phyloP scores from a whole-genome alignment of 2,329 filamentous ascomycete species.

The Claviceps purpurea region DNA sequence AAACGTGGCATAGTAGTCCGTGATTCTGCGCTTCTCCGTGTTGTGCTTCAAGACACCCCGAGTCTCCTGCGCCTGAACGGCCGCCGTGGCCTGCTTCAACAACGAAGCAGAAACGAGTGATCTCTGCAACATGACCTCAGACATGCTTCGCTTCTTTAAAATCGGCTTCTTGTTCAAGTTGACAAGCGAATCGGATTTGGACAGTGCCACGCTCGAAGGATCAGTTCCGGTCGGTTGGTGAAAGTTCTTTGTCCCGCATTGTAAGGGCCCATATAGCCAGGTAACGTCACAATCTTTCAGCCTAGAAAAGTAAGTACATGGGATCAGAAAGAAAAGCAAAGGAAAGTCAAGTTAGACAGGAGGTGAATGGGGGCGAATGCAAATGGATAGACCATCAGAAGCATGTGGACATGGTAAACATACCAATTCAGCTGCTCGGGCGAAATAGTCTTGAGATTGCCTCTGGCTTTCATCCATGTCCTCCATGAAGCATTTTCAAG shows the following conservation, averaged over 20 bases:
- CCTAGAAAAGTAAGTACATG: conserved; percentile 35
- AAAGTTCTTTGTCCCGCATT: conserved; percentile 50
- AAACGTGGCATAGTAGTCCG: conserved; percentile 57
- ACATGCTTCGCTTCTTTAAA: conserved; percentile 91
- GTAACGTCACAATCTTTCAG: conserved; percentile 95
- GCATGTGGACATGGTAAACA: conserved; percentile 18
- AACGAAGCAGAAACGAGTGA: conserved; percentile 81
- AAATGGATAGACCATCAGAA: no score
- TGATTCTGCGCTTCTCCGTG: conserved; percentile 46
- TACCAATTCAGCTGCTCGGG: conserved; percentile 92
- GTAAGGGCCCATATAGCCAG: conserved; percentile 90
- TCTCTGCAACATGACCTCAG: conserved; percentile 82
- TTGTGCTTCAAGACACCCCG: conserved; percentile 36
- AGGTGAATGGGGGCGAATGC: no score
- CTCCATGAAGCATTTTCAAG: conserved; percentile 96
- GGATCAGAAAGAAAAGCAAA: background rate
- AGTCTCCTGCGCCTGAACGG: conserved; percentile 69
- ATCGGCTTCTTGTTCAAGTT: conserved; percentile 69
- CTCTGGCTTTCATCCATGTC: conserved; percentile 89
- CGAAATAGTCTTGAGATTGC: conserved; percentile 73
- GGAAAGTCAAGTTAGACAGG: conserved; percentile 14
- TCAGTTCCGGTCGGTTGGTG: conserved; percentile 32
- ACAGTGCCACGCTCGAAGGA: conserved; percentile 29
- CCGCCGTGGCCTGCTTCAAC: conserved; percentile 76
- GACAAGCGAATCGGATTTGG: conserved; percentile 50